Base-by-base conservation (phyloP, 345 rosid species). In the Populus pruinosa region DNA sequence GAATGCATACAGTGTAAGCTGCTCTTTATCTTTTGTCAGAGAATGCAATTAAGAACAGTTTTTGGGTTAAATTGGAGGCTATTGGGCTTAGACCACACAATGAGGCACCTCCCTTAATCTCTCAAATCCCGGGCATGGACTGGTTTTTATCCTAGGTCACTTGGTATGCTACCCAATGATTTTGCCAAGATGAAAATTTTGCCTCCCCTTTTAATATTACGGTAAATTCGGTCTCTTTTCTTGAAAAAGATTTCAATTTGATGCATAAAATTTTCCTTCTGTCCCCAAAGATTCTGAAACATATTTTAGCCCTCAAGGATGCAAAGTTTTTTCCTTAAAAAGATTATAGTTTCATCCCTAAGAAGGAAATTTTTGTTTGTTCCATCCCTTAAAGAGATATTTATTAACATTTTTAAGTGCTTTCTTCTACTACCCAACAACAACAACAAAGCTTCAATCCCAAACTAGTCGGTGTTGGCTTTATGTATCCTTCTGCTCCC, bases 1-100 rank as follows among this genome's bases (percentile, higher is more conserved):
- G 99, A 96, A 89, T 76, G 76, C 94, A 44, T 93, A 91, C 87
- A 89, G 87, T 73, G 98, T 91, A 88, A 88, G 93, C 71, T 82
- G 72, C 66, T 43, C 50, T 36, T 55, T 55, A 31, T n/a, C 71
- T 49, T 63, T 55, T 55, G 31, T 76, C 43, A 69, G 64, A 29
- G 35, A 44, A 68, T 59, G 65, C 70, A 29, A 11, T 43, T 65
- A 62, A 16, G 47, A 25, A 39, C 23, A 44, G 53, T 56, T n/a
- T 56, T 9, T n/a, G 23, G 14, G 63, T 56, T n/a, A 23, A 23
- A 8, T 56, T n/a, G 27, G 63, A 56, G 63, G 29, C 63, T 9
- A n/a, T n/a, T 56, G 63, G 13, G 25, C 29, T 9, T n/a, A 4
- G 14, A 56, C 1, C 63, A 56, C 29, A n/a, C 63, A 56, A 3